These are phyloP conservation scores for Suillus clintonianus DNA, from an alignment of 768 basidiomycete genomes.

Conservation along the genomic window DNA sequence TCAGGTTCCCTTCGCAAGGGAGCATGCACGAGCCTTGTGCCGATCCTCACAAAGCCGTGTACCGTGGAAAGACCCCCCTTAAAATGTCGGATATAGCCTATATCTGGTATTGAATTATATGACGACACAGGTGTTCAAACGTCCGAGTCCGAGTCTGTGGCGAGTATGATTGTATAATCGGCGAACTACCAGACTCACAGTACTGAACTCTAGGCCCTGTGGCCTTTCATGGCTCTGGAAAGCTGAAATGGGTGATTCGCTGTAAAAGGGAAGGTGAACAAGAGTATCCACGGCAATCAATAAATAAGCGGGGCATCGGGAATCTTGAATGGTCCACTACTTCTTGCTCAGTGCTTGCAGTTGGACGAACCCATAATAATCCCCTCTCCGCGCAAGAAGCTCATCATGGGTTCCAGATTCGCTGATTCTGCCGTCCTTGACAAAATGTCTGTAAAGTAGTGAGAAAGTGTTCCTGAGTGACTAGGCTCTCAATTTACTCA, in stretches of 20 bases:
- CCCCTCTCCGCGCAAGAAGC: constrained; percentile 61
- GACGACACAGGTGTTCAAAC: too few relatives aligned
- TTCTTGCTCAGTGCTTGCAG: constrained; percentile 68
- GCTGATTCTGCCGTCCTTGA: constrained; percentile 82
- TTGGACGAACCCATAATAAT: constrained; percentile 85
- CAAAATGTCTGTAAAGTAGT: constrained; percentile 67
- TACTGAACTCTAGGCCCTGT: too few relatives aligned
- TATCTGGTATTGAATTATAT: too few relatives aligned
- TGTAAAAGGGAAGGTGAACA: too few relatives aligned
- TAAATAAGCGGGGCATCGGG: not conserved
- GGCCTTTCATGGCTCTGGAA: too few relatives aligned
- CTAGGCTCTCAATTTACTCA: constrained; percentile 35
- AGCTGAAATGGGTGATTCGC: too few relatives aligned
- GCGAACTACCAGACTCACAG: not conserved
- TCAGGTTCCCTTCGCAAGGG: constrained; percentile 1
- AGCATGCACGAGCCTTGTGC: not conserved
- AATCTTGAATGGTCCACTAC: not conserved
- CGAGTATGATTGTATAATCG: too few relatives aligned
- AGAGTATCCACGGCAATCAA: too few relatives aligned
- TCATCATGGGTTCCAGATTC: constrained; percentile 91
- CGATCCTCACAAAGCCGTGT: constrained; percentile 6
- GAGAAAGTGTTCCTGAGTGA: not conserved
- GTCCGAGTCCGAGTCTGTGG: too few relatives aligned
- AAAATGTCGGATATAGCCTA: constrained; percentile 8
- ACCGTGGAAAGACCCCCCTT: constrained; percentile 12